These are phyloP conservation scores for Auricularia sp. DNA, from an alignment of 768 basidiomycete genomes.

Conservation along the genomic window DNA sequence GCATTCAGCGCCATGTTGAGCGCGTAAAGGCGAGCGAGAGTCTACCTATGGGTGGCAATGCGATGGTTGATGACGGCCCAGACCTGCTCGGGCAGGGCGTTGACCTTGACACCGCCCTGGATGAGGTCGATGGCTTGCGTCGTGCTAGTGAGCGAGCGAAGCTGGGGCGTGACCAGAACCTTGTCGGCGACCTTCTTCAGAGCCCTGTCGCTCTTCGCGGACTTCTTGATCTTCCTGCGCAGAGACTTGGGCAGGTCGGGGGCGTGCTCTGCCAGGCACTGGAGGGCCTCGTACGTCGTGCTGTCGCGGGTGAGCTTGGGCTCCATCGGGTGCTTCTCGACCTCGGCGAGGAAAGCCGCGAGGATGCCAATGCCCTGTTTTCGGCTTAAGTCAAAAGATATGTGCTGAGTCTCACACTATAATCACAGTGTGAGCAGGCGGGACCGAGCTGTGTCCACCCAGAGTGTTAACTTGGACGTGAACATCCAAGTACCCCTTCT, in stretches of 20 bases:
- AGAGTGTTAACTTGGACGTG: slow-evolving; percentile 52
- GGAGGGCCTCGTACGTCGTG: slow-evolving; percentile 48
- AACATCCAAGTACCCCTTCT: slow-evolving; percentile 59
- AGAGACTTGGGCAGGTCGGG: slow-evolving; percentile 41
- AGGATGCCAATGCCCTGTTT: slow-evolving; percentile 72
- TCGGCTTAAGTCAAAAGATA: neutral
- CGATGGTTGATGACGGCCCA: slow-evolving; percentile 66
- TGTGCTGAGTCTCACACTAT: neutral
- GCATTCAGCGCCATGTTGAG: neutral
- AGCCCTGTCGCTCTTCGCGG: slow-evolving; percentile 39
- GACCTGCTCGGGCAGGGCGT: slow-evolving; percentile 70
- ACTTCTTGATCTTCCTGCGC: slow-evolving; percentile 37
- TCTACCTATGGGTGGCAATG: slow-evolving; percentile 48
- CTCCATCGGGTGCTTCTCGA: slow-evolving; percentile 50
- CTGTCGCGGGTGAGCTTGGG: slow-evolving; percentile 40
- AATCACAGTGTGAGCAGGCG: slow-evolving; percentile 64
- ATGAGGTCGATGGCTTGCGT: slow-evolving; percentile 71
- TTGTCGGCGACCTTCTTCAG: slow-evolving; percentile 43
- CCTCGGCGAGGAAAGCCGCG: slow-evolving; percentile 53
- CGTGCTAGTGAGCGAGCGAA: slow-evolving; percentile 47
- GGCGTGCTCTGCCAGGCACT: slow-evolving; percentile 58
- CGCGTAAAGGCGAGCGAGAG: neutral
- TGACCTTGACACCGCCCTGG: slow-evolving; percentile 55
- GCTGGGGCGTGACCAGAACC: slow-evolving; percentile 25
- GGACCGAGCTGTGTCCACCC: slow-evolving; percentile 82